These are phyloP conservation scores for Cryptococcus hybrid DNA, from an alignment of 1,284 basidiomycete genomes.

Conservation along the genomic window DNA sequence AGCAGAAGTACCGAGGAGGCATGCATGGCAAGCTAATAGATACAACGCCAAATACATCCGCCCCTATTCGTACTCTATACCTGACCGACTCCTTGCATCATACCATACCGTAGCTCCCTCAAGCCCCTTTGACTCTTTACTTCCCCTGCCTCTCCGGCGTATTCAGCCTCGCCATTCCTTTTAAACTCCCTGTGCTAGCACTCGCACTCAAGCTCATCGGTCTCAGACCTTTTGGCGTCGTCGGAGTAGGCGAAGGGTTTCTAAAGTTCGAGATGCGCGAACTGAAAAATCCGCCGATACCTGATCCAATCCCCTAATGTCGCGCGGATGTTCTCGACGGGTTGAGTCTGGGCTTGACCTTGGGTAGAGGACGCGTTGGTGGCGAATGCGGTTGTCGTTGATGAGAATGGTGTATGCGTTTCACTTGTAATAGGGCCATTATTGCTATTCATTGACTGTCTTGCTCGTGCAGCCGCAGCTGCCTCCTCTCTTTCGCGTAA, in stretches of 20 bases:
- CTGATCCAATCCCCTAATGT: conserved; percentile 42
- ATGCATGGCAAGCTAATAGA: no score
- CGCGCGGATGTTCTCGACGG: conserved; percentile 26
- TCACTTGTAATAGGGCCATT: background rate
- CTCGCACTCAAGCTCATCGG: conserved; percentile 31
- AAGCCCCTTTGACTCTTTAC: no score
- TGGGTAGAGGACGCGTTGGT: background rate
- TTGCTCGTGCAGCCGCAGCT: conserved; percentile 1
- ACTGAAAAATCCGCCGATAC: conserved; percentile 44
- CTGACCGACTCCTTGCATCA: no score
- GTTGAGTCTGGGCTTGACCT: conserved; percentile 1
- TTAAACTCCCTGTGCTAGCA: conserved; percentile 5
- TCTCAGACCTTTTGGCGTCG: conserved; percentile 15
- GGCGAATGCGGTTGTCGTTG: background rate
- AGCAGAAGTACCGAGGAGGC: no score
- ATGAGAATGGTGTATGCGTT: background rate
- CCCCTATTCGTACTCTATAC: no score
- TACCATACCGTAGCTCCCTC: no score
- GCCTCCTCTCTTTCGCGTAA: conserved; percentile 34
- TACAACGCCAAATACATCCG: no score
- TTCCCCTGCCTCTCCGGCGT: no score
- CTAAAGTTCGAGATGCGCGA: conserved; percentile 26
- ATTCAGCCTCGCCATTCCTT: background rate
- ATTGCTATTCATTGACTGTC: conserved; percentile 3
- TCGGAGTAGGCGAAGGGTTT: background rate